phyloP scores from a whole-genome alignment of 306 rosid species.

The Spatholobus suberectus region DNA sequence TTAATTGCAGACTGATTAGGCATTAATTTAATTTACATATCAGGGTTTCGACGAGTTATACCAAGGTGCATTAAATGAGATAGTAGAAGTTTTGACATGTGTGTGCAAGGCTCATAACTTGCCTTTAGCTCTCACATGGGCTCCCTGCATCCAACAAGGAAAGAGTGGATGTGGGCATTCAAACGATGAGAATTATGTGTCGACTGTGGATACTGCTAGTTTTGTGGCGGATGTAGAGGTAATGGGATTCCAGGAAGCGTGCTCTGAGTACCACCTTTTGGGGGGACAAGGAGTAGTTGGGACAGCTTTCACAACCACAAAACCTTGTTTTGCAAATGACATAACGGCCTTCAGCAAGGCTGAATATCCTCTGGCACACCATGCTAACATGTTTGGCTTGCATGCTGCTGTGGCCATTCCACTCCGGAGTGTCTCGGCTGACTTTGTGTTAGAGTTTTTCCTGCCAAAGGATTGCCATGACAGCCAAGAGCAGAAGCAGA shows the following conservation, averaged over 20 bases:
- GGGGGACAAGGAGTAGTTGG: slow-evolving; percentile 1
- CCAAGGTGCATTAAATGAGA: slow-evolving; percentile 9
- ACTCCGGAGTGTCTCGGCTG: neutral
- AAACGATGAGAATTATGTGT: neutral
- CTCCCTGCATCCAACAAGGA: slow-evolving; percentile 23
- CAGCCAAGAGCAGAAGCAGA: neutral
- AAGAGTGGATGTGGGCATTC: slow-evolving; percentile 16
- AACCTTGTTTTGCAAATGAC: slow-evolving; percentile 9
- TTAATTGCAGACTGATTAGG: too few species aligned
- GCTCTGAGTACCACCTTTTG: neutral
- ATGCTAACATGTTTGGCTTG: slow-evolving; percentile 12
- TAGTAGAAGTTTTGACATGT: slow-evolving; percentile 4
- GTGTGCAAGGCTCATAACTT: slow-evolving; percentile 6
- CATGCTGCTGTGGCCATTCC: slow-evolving; percentile 8
- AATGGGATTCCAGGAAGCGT: slow-evolving; percentile 11
- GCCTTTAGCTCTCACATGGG: neutral
- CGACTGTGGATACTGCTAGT: neutral
- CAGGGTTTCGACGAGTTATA: slow-evolving; percentile 3
- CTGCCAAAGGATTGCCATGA: slow-evolving; percentile 4
- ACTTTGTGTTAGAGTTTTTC: slow-evolving; percentile 4
- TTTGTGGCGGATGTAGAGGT: slow-evolving; percentile 3
- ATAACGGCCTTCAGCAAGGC: neutral
- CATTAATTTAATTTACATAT: too few species aligned
- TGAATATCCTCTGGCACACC: slow-evolving; percentile 7
- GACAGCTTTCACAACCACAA: slow-evolving; percentile 4